Base-by-base conservation (phyloP, 1,284 basidiomycete species). In the Lignosus rhinocerotis region DNA sequence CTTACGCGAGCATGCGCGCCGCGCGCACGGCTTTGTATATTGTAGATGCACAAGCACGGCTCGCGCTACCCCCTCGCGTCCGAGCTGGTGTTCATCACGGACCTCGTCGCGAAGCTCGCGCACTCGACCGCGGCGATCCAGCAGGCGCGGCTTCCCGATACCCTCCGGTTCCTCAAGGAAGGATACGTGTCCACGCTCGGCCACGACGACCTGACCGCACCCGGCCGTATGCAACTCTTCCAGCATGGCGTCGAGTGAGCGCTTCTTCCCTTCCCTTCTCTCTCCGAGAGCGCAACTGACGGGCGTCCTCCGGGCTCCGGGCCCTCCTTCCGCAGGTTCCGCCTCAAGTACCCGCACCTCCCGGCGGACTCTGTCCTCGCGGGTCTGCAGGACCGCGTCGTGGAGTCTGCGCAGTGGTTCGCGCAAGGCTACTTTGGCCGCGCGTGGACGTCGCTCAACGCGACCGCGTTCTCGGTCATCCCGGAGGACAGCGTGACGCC, bases 381-480 rank as follows among this genome's bases (percentile, higher is more conserved):
- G n/a, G 79, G 76, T 16, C 58, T 70, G n/a, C 74, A 79, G 57
- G 78, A 78, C 58, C 72, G 79, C 51, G 78, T 78, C 32, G 59
- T 79, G 17, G 78, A 81, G 60, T 77, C 75, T 6, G 74, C 79
- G 0, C 70, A 77, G 60, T 81, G 77, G 73, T 81, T 81, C 60
- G 72, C 73, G 17, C 67, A 74, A 34, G 78, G 77, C 5, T 76
- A 79, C 63, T 78, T 79, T 60, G 80, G 78, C 5, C 71, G 70
- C 6, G 25, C 64, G 47, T 74, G 69, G 70, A 62, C 68, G 39
- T 45, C 68, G 47, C 64, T 74, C 11, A 72, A 67, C 63, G 49
- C 66, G 42, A 66, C 72, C 3, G 68, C 65, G 25, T 74, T 80
- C 56, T 64, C 69, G n/a, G 73, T 74, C n/a, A 73, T 78, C 55